phyloP scores from a whole-genome alignment of 1,284 basidiomycete genomes.

The Singerocomus inundabilis region DNA sequence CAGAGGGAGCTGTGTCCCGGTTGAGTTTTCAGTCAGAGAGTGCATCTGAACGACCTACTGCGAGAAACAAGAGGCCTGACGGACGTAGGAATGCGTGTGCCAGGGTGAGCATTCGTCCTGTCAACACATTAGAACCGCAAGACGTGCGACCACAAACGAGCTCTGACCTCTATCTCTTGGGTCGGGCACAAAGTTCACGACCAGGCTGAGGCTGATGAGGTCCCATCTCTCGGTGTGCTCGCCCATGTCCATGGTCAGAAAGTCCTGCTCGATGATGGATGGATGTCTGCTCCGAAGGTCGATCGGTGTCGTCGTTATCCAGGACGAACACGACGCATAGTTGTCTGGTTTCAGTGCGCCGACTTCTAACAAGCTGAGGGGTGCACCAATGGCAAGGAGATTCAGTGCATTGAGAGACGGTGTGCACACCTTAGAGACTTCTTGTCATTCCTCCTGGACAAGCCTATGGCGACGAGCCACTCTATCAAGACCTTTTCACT shows the following conservation, averaged over 20 bases:
- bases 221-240: slow-evolving; percentile 63
- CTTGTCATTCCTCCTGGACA: slow-evolving; percentile 32
- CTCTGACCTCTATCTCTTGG: slow-evolving; percentile 72
- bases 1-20: slow-evolving; percentile 61
- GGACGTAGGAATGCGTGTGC: slow-evolving; percentile 60
- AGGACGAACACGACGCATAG: slow-evolving; percentile 59
- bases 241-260: slow-evolving; percentile 56
- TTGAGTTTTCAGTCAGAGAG: slow-evolving; percentile 2
- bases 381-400: not conserved
- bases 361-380: slow-evolving; percentile 75
- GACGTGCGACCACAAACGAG: slow-evolving; percentile 7
- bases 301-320: slow-evolving; percentile 75
- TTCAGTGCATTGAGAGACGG: not conserved
- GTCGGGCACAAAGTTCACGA: slow-evolving; percentile 85
- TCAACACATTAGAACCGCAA: slow-evolving; percentile 3
- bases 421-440: slow-evolving; percentile 42
- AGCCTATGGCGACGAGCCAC: slow-evolving; percentile 65
- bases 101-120: slow-evolving; percentile 74
- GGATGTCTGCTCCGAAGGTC: slow-evolving; percentile 83
- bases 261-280: slow-evolving; percentile 77
- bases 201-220: slow-evolving; percentile 78
- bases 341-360: slow-evolving; percentile 85
- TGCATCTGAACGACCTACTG: slow-evolving; percentile 44
- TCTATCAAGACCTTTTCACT: slow-evolving; percentile 74
- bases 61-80: slow-evolving; percentile 69